Evolutionary conservation across 1,284 basidiomycete species (phyloP), one percentile per base, ranked within the genome.

Genomic region (Ustilago sp.): DNA sequence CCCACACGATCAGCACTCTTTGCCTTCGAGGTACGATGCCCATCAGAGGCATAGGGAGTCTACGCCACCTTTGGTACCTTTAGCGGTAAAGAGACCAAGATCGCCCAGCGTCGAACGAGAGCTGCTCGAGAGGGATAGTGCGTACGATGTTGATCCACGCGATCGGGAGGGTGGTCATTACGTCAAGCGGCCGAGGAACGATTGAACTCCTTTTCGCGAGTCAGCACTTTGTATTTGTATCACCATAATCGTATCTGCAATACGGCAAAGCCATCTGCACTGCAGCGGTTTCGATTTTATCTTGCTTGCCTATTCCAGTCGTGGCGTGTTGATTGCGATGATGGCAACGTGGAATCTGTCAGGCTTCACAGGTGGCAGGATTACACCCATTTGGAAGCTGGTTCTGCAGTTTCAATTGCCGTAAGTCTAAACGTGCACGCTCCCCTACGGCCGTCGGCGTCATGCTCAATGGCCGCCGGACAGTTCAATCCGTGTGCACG

Each of bases 171-270:
- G 23, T 8, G 19, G 32, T 11, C 52, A 59, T 51, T 63, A 62
- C 15, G 38, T 35, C 57, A 74, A 74, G 57, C 72, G 72, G 2
- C 28, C 72, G 4, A 59, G 72, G n/a, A 74, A 74, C 28, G 67
- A 74, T 53, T 74, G 59, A 68, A 13, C 36, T 50, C 28, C 34
- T 41, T 17, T 23, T n/a, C 12, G 0, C 31, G 2, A 23, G 23
- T 23, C 51, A 19, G 47, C 36, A 15, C 34, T 59, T 23, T 68
- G 63, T 65, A 62, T 28, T 68, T 68, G 55, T 74, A 68, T 23
- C 12, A 7, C 36, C 15, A 41, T 3, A 7, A 39, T 7, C 7
- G 12, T 17, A 28, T 41, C n/a, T 52, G 58, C 58, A 38, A 48
- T 13, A 8, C 36, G 3, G 50, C 48, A 50, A 31, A 31, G 48